Percentiles rank a stretch among this genome's conserved stretches.
Evolutionary conservation across 164 flowering plant species (phyloP).

Genomic region (Saururus chinensis): DNA sequence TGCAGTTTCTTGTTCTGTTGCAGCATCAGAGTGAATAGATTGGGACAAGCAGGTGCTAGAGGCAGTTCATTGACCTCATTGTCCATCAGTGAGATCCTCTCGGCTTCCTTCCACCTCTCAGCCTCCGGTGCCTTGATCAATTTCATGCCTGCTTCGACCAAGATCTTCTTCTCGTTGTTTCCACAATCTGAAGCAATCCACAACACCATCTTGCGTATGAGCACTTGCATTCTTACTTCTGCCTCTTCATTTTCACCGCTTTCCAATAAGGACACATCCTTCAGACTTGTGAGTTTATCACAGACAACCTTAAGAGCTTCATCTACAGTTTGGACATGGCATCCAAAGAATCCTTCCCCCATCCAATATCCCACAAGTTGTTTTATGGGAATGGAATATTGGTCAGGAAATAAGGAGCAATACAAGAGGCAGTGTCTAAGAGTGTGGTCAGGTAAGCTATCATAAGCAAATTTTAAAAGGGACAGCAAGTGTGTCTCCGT

Average conservation of each 20-base stretch:
- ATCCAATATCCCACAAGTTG: constrained; percentile 7
- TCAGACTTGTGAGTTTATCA: constrained; percentile 1
- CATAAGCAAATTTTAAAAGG: constrained; percentile 10
- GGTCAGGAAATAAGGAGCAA: constrained; percentile 9
- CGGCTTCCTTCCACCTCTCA: constrained; percentile 7
- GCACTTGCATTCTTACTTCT: constrained; percentile 6
- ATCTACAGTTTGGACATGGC: neutral
- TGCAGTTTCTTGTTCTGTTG: neutral
- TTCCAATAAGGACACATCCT: constrained; percentile 9
- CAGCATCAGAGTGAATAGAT: constrained; percentile 10
- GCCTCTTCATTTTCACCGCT: neutral
- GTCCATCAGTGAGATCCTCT: constrained; percentile 9
- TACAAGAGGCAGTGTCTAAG: constrained; percentile 4
- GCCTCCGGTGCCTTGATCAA: constrained; percentile 2
- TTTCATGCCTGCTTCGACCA: constrained; percentile 3
- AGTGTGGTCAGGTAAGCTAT: neutral
- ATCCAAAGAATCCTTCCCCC: constrained; percentile 7
- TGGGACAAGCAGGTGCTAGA: constrained; percentile 8
- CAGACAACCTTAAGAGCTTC: constrained; percentile 3
- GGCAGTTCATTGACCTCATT: neutral
- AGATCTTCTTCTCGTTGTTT: neutral
- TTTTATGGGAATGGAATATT: neutral
- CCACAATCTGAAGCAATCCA: constrained; percentile 10
- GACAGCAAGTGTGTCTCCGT: neutral
- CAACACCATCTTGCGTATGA: constrained; percentile 6